Evolutionary conservation across 306 rosid species (phyloP).

Genomic region (Ammopiptanthus mongolicus): DNA sequence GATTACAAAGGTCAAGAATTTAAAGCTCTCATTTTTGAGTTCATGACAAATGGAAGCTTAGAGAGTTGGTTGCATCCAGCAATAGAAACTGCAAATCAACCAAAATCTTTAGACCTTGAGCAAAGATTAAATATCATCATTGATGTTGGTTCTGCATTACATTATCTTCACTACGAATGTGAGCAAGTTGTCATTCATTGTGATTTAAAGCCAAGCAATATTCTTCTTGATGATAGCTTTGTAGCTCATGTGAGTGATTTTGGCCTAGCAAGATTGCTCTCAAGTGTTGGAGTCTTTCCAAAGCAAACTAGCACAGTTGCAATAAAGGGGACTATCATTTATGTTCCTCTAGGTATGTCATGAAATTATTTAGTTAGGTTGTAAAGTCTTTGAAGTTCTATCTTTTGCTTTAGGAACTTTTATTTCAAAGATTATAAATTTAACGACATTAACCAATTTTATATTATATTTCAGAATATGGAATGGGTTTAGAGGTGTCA

Average conservation of each 20-base stretch:
- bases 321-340: background rate
- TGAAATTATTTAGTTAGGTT: no score
- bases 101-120: background rate
- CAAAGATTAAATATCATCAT: background rate
- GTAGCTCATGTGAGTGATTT: conserved; percentile 14
- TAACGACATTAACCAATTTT: no score
- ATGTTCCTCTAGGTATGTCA: background rate
- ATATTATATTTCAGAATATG: background rate
- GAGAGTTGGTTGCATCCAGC: background rate
- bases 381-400: background rate
- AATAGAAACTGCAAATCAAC: background rate
- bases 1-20: conserved; percentile 13
- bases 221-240: conserved; percentile 6
- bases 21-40: conserved; percentile 17
- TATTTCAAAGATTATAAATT: no score
- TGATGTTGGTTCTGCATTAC: background rate
- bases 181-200: background rate
- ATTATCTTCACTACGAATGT: conserved; percentile 13
- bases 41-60: conserved; percentile 11
- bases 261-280: conserved; percentile 18
- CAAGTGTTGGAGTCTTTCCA: background rate
- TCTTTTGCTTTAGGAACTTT: background rate
- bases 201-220: conserved; percentile 13
- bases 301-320: background rate
- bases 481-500: conserved; percentile 2